Evolutionary conservation across 306 rosid genomes (phyloP), one percentile per base, ranked within the genome.

Genomic region (Pterocarpus santalinus): DNA sequence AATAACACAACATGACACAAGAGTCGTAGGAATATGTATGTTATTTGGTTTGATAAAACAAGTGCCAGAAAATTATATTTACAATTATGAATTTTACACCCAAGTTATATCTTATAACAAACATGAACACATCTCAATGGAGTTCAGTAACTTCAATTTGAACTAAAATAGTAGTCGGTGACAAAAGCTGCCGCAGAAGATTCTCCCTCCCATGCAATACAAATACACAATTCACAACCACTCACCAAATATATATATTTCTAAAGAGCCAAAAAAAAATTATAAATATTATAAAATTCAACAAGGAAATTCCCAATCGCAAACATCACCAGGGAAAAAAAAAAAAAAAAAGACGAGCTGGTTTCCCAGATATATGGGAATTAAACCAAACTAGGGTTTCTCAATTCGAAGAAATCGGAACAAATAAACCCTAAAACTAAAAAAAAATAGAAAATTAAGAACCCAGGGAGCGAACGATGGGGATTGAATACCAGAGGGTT

Each of bases 401-500:
- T 16, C 58, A 47, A 60, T 52, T 51, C 39, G 8, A 66, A 61
- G 36, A 30, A 47, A 49, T 14, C 34, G 5, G 5, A 35, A 61
- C 52, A 64, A 64, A 46, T 0, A 8, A 76, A 65, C 41, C 14
- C 3, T 1, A 7, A 16, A 47, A 8, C 7, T 47, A 1, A 4
- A 9, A 47, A 47, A 47, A 43, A 7, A 43, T 6, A 43, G 2
- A 4, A 51, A 51, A 15, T 55, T 16, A 14, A 53, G 28, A n/a
- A 15, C 22, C 28, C 7, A n/a, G 3, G 8, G 60, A 53, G 28
- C 22, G 30, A 55, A 8, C 8, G 5, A 15, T 1, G 49, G 9
- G 9, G 38, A 77, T 56, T 4, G 66, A 64, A 56, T 57, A 95
- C 99, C 99, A 81, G 98, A 90, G 94, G 99, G 99, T 92, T 96